phyloP scores from a whole-genome alignment of 192 early-diverging fungal genomes.

The Lobosporangium transversale region DNA sequence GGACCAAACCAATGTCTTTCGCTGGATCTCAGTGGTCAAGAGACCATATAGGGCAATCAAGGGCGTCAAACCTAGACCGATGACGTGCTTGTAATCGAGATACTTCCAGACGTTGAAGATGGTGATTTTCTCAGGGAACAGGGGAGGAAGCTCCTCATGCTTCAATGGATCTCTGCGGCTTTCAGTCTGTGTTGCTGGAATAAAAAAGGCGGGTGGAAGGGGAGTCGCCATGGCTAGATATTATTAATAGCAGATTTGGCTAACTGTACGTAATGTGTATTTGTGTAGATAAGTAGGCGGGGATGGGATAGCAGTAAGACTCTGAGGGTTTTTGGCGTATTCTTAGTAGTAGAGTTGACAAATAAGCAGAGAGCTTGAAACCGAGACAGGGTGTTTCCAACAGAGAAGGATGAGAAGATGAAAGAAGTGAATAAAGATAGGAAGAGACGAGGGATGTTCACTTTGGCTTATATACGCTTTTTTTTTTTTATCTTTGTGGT shows the following conservation, averaged over 20 bases:
- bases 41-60: conserved; percentile 84
- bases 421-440: neutral
- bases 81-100: conserved; percentile 76
- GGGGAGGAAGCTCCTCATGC: conserved; percentile 39
- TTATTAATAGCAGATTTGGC: too few relatives aligned
- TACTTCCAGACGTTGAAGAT: conserved; percentile 63
- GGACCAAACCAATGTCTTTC: conserved; percentile 78
- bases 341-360: too few relatives aligned
- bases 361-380: too few relatives aligned
- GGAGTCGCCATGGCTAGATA: conserved; percentile 39
- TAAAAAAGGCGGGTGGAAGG: conserved; percentile 46
- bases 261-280: neutral
- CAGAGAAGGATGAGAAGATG: neutral
- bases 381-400: too few relatives aligned
- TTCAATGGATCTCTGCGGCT: conserved; percentile 39
- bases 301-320: too few relatives aligned
- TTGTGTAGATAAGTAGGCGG: too few relatives aligned
- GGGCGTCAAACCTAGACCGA: conserved; percentile 75
- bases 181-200: conserved; percentile 44
- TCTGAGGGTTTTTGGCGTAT: too few relatives aligned
- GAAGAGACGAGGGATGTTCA: neutral
- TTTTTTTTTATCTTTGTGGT: neutral
- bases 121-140: conserved; percentile 58
- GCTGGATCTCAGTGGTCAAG: conserved; percentile 71
- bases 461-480: neutral